Base-by-base conservation (phyloP, 2,329 filamentous ascomycete genomes). In the Bipolaris victoriae region DNA sequence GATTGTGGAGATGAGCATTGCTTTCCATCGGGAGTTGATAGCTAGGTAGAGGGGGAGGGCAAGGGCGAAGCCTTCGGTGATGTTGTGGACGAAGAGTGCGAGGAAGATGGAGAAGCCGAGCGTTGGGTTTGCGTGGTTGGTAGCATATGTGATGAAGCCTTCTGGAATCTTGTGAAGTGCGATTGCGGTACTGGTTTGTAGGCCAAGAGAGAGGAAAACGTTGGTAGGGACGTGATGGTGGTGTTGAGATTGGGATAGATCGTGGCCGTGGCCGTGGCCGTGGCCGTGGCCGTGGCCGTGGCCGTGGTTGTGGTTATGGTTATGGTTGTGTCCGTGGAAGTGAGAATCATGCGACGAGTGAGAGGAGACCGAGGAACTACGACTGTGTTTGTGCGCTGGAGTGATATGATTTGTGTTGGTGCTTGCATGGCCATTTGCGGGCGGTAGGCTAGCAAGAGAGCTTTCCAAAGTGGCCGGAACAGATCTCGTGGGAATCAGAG, bases 221-320 rank as follows among this genome's bases (percentile, higher is more conserved):
- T 98, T 98, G 60, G 91, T 88, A 0, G 94, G 91, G 3, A 98
- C 94, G 75, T 99, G 95, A 76, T 99, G 94, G 71, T 99, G 94
- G 71, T 97, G 94, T 58, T 92, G 63, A 9, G 49, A 45, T 58
- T 92, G 63, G 22, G 49, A 26, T 3, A 26, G 15, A 18, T 48
- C 51, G 36, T 55, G 64, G 22, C 66, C 26, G 26, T 57, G 43
- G 33, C 40, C 24, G 15, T 58, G 55, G 16, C 33, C 18, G 26
- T 57, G 44, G 18, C 36, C 24, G 11, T 58, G 55, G 35, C 33
- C 18, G 24, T 57, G 43, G 33, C 40, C 24, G 15, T 58, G 55
- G 16, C 33, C 18, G 26, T 57, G 44, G 18, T 33, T 20, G 11
- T 58, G 55, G 35, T 26, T 24, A 18, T 56, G 49, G 4, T 6